These are phyloP conservation scores for Elsinoe necatrix DNA, from an alignment of 2,329 filamentous ascomycete species.

Conservation along the genomic window DNA sequence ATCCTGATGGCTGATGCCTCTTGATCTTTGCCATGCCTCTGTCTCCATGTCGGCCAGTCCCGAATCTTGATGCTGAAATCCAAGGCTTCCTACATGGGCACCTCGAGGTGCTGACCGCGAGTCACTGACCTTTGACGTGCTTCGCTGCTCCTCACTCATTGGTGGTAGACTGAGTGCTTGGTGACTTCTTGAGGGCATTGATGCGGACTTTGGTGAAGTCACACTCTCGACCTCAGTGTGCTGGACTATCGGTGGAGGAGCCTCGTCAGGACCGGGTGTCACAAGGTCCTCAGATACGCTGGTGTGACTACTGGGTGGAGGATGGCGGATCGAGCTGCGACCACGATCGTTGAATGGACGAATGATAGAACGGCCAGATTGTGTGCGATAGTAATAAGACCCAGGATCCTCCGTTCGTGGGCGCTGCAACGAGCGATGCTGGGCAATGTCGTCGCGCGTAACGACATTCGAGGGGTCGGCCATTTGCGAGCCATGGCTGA, in stretches of 20 bases:
- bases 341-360: not conserved
- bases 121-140: conserved; percentile 1
- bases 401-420: not conserved
- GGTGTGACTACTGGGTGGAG: not conserved
- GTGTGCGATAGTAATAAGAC: not conserved
- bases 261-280: not conserved
- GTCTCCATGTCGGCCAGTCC: not conserved
- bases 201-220: not conserved
- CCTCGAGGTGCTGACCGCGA: not conserved
- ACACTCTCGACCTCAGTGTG: not conserved
- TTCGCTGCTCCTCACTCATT: not conserved
- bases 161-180: not conserved
- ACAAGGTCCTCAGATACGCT: not conserved
- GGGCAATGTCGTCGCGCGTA: not conserved
- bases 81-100: not conserved
- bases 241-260: not conserved
- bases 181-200: not conserved
- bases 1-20: conserved; percentile 27
- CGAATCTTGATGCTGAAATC: not conserved
- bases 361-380: not conserved
- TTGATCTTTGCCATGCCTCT: not conserved
- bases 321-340: not conserved
- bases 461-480: not conserved
- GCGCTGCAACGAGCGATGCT: not conserved
- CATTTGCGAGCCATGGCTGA: not conserved